Evolutionary conservation across 108 stramenopile genomes (phyloP), one percentile per base, ranked within the genome.

Genomic region (Bacterosira constricta): DNA sequence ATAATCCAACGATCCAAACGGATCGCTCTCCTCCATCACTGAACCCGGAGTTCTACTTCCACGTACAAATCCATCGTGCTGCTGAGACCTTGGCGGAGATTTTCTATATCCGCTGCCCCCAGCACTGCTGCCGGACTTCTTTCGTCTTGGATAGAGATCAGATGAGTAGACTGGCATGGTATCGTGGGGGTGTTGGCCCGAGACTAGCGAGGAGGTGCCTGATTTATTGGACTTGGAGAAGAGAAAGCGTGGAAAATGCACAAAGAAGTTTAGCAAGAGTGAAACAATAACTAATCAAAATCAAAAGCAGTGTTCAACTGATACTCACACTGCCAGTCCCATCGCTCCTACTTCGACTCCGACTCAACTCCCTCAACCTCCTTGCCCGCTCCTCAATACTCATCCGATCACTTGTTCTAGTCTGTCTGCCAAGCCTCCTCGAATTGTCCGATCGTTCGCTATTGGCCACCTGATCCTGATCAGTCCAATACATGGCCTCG

Each of bases 301-400:
- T 18, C 6, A 50, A 47, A 27, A 15, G 25, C 41, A 44, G 4
- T 9, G 17, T 20, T 32, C 34, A 44, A 62, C 32, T 49, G 31
- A n/a, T 13, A 69, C 76, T 77, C 46, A 77, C 76, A 17, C 67
- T 76, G 35, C 63, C 57, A 10, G 64, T 71, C 26, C 70, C 65
- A 55, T 71, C 70, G 39, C 77, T 79, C 44, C 77, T 66, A 13
- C 67, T 69, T 31, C 77, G 35, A 54, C 70, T 71, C 29, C 77
- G 57, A 66, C 77, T 79, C 59, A 79, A 45, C 59, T 79, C 77
- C 34, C 77, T 65, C 70, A 79, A 54, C 41, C 51, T 66, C 32
- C 57, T 50, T 0, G 70, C 77, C n/a, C 77, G 63, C 15, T 79
- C 77, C 49, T 79, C 70, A 27, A 71, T 58, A 25, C 61, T 52